Evolutionary conservation across 2,329 filamentous ascomycete genomes (phyloP), one percentile per base, ranked within the genome.

Genomic region (Colletotrichum camelliae): DNA sequence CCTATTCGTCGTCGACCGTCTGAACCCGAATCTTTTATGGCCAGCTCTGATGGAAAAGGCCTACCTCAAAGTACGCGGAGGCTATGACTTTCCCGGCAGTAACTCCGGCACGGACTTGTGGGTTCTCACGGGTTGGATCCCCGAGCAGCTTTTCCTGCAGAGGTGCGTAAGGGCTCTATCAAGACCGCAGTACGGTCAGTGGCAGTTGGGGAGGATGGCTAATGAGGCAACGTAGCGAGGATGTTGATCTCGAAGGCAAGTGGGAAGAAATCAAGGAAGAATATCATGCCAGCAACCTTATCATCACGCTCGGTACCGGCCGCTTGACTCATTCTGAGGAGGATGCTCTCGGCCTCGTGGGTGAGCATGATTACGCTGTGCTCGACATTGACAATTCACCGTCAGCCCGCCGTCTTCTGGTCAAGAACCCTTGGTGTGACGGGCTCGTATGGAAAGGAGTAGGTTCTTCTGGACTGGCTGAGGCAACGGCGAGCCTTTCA

Each of bases 401-500:
- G 5, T 90, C 90, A 1, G 91, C 91, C 77, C 91, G 93, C 29
- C 89, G 93, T 67, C 87, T 98, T 67, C 88, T 98, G 0, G 90
- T 99, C 78, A 99, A 99, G 85, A 99, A 99, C 81, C 97, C 97
- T 3, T 99, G 97, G 97, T 94, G 94, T 67, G 93, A 96, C 81
- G 95, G 95, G 5, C 92, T 93, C 58, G 90, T 92, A 8, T 96
- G 94, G 94, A 92, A 91, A 77, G 93, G 81, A 9, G 78, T 79
- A n/a, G 80, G 79, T n/a, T 80, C 74, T 52, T 79, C 79, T 15
- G 76, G 67, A 18, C 35, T 74, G 9, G 35, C 39, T 6, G 76
- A 77, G 21, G 35, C 37, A 15, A 60, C 62, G 21, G 66, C 57
- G 8, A 39, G 35, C n/a, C 15, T 68, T 21, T 64, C 74, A 12